Evolutionary conservation across 106 monocot genomes (phyloP).

Genomic region (Agapanthus africanus): DNA sequence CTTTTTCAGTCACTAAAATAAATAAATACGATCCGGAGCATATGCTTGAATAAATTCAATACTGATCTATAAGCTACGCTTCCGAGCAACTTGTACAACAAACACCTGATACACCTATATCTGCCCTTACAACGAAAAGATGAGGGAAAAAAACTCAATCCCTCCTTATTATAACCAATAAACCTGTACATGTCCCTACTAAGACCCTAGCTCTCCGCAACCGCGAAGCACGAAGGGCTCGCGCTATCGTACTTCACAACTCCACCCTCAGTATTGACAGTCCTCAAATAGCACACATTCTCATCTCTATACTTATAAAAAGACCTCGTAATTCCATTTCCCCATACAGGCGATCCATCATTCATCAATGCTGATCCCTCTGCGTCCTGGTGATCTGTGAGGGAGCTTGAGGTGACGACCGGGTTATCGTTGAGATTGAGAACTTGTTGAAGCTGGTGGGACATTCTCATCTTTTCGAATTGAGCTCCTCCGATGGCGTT

Average conservation of each 20-base stretch:
- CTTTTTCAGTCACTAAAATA: too few species aligned
- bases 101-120: not conserved
- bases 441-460: conserved; percentile 19
- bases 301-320: conserved; percentile 16
- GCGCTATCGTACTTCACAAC: conserved; percentile 1
- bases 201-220: not conserved
- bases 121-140: not conserved
- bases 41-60: too few species aligned
- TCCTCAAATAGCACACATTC: conserved; percentile 21
- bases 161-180: too few species aligned
- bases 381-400: conserved; percentile 22
- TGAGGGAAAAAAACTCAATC: not conserved
- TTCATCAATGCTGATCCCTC: conserved; percentile 25
- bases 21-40: too few species aligned
- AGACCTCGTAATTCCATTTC: conserved; percentile 16
- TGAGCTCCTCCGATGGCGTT: conserved; percentile 2
- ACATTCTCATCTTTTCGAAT: conserved; percentile 15
- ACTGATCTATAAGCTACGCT: too few species aligned
- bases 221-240: conserved; percentile 10
- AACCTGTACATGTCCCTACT: too few species aligned
- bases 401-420: conserved; percentile 7
- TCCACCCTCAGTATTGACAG: conserved; percentile 16
- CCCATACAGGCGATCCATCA: conserved; percentile 15
- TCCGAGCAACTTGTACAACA: not conserved
- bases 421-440: not conserved